Conservation (phyloP, 2,329 filamentous ascomycete species). For the Fusarium keratoplasticum region DNA sequence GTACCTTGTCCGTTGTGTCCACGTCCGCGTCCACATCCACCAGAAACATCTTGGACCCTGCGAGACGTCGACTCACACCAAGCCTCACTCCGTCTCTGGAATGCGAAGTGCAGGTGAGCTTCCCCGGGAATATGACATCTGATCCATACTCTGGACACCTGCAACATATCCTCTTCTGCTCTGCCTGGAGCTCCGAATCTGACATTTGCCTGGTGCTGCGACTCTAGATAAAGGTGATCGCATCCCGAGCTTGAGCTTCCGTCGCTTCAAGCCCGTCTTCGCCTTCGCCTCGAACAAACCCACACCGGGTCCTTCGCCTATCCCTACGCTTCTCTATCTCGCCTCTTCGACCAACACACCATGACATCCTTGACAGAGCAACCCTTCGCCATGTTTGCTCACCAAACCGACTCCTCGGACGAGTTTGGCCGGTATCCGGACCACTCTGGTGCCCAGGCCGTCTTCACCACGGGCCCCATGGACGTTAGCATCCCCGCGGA, state of each 20-base stretch:
- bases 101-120: conserved; percentile 46
- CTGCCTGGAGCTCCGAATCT: conserved; percentile 18
- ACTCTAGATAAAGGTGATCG: conserved; percentile 42
- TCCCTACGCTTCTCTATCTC: conserved; percentile 1
- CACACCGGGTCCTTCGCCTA: conserved; percentile 11
- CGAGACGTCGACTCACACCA: conserved; percentile 32
- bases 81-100: conserved; percentile 40
- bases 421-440: conserved; percentile 62
- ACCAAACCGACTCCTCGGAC: conserved; percentile 47
- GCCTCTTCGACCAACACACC: conserved; percentile 23
- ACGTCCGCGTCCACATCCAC: conserved; percentile 4
- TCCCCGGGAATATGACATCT: conserved; percentile 18
- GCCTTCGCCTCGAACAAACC: conserved; percentile 27
- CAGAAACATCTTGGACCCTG: conserved; percentile 37
- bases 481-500: conserved; percentile 62
- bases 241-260: conserved; percentile 35
- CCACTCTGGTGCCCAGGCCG: conserved; percentile 48
- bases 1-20: conserved; percentile 8
- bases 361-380: conserved; percentile 48
- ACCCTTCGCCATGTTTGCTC: conserved; percentile 45
- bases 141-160: conserved; percentile 17
- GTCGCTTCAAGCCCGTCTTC: conserved; percentile 29
- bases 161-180: conserved; percentile 20
- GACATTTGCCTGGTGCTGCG: conserved; percentile 28
- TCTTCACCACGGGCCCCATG: conserved; percentile 56